Evolutionary conservation across 2,329 filamentous ascomycete species (phyloP).

Genomic region (Gremmenia infestans): DNA sequence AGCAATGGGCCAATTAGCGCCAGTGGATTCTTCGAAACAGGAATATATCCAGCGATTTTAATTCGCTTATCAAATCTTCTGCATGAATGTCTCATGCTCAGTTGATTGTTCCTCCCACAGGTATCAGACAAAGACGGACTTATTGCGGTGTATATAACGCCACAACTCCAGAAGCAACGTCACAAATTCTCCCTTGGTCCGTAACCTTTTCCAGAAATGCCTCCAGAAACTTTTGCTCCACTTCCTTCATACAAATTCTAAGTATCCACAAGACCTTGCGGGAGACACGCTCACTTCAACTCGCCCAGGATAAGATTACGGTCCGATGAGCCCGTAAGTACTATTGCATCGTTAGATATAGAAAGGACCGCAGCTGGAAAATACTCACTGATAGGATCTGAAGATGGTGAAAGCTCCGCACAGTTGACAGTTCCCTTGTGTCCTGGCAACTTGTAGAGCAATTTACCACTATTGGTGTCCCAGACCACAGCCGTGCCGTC

Average conservation of each 20-base stretch:
- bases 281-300: slow-evolving; percentile 49
- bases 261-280: slow-evolving; percentile 6
- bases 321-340: slow-evolving; percentile 87
- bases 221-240: not conserved
- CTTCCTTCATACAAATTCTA: slow-evolving; percentile 8
- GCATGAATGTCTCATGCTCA: slow-evolving; percentile 5
- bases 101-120: not conserved
- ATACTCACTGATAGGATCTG: slow-evolving; percentile 81
- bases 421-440: slow-evolving; percentile 95
- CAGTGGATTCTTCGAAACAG: slow-evolving; percentile 9
- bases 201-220: not conserved
- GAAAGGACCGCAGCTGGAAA: not conserved
- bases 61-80: not conserved
- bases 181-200: not conserved
- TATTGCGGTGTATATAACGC: not conserved
- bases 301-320: slow-evolving; percentile 80
- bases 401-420: slow-evolving; percentile 79
- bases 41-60: slow-evolving; percentile 15
- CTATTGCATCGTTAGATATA: slow-evolving; percentile 40
- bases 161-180: not conserved
- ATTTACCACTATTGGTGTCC: slow-evolving; percentile 82
- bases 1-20: not conserved
- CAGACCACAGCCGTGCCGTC: slow-evolving; percentile 90
- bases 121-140: not conserved
- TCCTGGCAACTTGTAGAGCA: slow-evolving; percentile 90